These are phyloP conservation scores for Phanerodontia chrysosporium DNA, from an alignment of 768 basidiomycete genomes.

Conservation along the genomic window DNA sequence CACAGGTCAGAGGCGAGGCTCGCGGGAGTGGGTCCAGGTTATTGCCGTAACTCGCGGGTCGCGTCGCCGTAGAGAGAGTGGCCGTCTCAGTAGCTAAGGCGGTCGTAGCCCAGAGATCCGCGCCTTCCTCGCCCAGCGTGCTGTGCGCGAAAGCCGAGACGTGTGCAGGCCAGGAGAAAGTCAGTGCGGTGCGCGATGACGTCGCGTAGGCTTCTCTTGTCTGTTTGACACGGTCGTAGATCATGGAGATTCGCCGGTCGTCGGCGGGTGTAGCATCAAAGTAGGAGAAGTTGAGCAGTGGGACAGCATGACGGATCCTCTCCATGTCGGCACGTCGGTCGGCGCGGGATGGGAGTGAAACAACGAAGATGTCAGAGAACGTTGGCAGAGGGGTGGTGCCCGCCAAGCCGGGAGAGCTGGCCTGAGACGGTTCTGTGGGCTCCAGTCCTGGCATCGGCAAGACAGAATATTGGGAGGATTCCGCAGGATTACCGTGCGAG, in stretches of 20 bases:
- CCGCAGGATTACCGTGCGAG: background rate
- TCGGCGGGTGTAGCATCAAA: constrained; percentile 43
- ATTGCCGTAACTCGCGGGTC: background rate
- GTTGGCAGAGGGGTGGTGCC: background rate
- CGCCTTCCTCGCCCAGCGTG: background rate
- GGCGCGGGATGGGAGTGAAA: constrained; percentile 53
- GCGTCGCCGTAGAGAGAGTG: background rate
- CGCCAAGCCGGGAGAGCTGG: background rate
- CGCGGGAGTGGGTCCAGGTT: background rate
- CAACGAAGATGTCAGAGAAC: constrained; percentile 44
- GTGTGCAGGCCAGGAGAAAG: background rate
- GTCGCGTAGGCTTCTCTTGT: constrained; percentile 1
- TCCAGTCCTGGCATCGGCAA: background rate
- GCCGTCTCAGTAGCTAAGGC: background rate
- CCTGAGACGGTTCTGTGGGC: background rate
- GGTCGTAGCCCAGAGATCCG: background rate
- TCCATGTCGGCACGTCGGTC: constrained; percentile 62
- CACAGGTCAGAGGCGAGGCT: constrained; percentile 35
- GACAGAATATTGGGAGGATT: background rate
- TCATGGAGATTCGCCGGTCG: constrained; percentile 31
- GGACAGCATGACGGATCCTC: constrained; percentile 38
- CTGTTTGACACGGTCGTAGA: constrained; percentile 34
- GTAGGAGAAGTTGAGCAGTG: constrained; percentile 48
- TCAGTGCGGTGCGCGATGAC: background rate
- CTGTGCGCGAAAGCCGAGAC: background rate